These are phyloP conservation scores for Pulveroboletus ravenelii DNA, from an alignment of 768 basidiomycete genomes.

Conservation along the genomic window DNA sequence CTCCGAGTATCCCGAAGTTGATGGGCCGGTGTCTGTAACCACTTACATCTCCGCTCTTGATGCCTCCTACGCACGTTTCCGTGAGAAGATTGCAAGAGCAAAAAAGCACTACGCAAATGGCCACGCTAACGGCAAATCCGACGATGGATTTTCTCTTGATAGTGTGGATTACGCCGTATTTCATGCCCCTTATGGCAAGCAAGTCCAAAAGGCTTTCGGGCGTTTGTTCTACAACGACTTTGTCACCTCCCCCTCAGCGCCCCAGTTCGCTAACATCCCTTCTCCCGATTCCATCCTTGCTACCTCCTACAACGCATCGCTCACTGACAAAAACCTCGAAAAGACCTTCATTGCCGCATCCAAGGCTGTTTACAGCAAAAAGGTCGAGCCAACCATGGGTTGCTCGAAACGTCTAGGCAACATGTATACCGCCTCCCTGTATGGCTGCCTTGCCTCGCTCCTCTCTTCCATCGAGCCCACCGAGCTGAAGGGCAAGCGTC, in stretches of 20 bases:
- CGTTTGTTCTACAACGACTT: conserved; percentile 93
- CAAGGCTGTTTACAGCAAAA: conserved; percentile 67
- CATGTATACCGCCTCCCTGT: conserved; percentile 97
- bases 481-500: conserved; percentile 73
- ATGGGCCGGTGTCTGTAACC: conserved; percentile 93
- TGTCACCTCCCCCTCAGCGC: conserved; percentile 63
- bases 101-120: conserved; percentile 43
- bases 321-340: conserved; percentile 93
- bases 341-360: conserved; percentile 86
- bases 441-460: conserved; percentile 88
- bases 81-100: conserved; percentile 69
- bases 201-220: conserved; percentile 95
- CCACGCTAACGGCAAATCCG: conserved; percentile 30
- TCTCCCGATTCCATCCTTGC: conserved; percentile 66
- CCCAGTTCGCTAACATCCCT: conserved; percentile 67
- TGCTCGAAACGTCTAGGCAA: conserved; percentile 91
- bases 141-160: conserved; percentile 61
- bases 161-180: conserved; percentile 91
- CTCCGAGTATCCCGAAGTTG: conserved; percentile 94
- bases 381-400: conserved; percentile 78
- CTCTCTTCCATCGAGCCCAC: conserved; percentile 68
- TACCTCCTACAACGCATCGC: conserved; percentile 63
- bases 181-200: conserved; percentile 98
- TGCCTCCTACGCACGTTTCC: conserved; percentile 78
- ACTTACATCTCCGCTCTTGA: conserved; percentile 95